These are phyloP conservation scores for Oenanthe sinensis DNA, from an alignment of 129 eudicot species.

Conservation along the genomic window DNA sequence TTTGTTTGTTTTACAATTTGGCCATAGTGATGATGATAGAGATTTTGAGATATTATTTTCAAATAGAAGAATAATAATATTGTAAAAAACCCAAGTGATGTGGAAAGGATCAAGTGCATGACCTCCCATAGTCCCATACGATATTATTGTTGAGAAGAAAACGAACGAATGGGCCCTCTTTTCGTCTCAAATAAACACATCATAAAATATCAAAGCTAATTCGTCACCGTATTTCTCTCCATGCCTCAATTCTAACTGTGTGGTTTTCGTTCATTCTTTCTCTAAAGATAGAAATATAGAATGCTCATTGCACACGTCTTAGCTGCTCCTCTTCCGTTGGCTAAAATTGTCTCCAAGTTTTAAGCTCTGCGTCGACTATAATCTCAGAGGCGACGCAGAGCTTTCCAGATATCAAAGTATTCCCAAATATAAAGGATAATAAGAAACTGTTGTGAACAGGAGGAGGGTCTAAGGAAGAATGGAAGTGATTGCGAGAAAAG, in stretches of 20 bases:
- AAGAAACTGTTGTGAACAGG: not conserved
- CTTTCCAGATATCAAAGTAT: not conserved
- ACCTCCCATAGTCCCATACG: too few species aligned
- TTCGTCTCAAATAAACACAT: not conserved
- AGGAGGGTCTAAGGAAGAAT: constrained; percentile 11
- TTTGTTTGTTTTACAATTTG: not conserved
- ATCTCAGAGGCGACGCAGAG: constrained; percentile 3
- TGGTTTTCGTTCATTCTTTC: not conserved
- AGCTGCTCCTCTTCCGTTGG: constrained; percentile 2
- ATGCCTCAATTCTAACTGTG: not conserved
- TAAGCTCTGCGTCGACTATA: constrained; percentile 1
- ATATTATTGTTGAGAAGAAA: too few species aligned
- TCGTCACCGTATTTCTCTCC: constrained; percentile 8
- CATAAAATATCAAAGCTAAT: not conserved
- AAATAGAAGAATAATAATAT: too few species aligned
- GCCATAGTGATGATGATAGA: too few species aligned
- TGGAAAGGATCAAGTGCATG: too few species aligned
- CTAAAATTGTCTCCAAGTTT: not conserved
- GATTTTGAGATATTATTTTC: too few species aligned
- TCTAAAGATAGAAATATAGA: not conserved
- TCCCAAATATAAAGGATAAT: not conserved
- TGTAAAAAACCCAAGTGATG: too few species aligned
- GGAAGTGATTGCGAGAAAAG: constrained; percentile 17
- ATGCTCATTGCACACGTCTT: not conserved
- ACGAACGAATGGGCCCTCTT: not conserved